phyloP scores from a whole-genome alignment of 140 eudicot species.

The Cichorium intybus region DNA sequence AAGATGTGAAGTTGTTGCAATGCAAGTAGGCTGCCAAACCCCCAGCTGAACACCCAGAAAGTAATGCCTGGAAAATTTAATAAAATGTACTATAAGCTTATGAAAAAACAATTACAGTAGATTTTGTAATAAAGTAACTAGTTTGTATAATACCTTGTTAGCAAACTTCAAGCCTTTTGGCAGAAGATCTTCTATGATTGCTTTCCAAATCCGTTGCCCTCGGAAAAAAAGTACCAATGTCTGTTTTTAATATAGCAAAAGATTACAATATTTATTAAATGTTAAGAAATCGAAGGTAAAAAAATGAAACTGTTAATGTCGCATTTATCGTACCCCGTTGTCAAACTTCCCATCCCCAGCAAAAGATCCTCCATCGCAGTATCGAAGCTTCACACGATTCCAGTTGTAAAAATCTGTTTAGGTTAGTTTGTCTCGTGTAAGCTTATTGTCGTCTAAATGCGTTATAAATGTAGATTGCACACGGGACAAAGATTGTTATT shows the following conservation, averaged over 20 bases:
- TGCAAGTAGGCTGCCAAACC: constrained; percentile 84
- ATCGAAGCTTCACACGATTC: constrained; percentile 97
- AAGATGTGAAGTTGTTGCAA: constrained; percentile 64
- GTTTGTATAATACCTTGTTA: constrained; percentile 49
- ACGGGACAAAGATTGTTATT: background rate
- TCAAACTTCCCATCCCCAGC: constrained; percentile 63
- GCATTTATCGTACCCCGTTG: constrained; percentile 60
- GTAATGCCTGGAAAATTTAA: constrained; percentile 57
- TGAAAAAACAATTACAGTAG: background rate
- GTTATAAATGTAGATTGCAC: background rate
- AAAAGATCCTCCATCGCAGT: constrained; percentile 97
- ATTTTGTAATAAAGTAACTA: background rate
- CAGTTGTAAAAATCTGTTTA: constrained; percentile 92
- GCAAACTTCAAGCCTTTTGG: constrained; percentile 79
- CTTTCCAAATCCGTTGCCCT: constrained; percentile 92
- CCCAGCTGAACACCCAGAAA: constrained; percentile 98
- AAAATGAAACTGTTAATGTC: background rate
- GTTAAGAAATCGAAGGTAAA: background rate
- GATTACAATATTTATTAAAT: background rate
- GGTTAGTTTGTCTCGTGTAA: constrained; percentile 9
- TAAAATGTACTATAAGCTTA: no score
- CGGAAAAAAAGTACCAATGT: constrained; percentile 81
- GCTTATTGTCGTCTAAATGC: background rate
- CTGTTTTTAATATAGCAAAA: constrained; percentile 38
- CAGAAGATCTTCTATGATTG: constrained; percentile 78